Evolutionary conservation across 331 rosid genomes (phyloP).

Genomic region (Quercus tomentella): DNA sequence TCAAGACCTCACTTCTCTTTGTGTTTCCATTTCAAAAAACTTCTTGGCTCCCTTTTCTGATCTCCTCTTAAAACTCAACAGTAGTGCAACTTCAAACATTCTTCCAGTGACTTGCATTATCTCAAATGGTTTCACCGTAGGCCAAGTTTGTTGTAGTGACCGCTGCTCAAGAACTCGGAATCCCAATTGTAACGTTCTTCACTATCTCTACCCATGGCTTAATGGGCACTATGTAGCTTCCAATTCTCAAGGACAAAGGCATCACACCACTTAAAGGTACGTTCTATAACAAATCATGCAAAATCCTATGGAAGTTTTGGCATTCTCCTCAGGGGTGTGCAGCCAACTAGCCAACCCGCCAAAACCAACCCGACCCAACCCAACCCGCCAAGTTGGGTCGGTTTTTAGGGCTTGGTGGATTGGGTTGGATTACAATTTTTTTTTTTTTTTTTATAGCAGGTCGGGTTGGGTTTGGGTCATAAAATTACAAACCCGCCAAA

Average conservation of each 20-base stretch:
- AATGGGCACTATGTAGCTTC: conserved; percentile 1
- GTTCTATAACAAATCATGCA: too few relatives aligned
- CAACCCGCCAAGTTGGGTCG: too few relatives aligned
- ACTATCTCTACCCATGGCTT: background rate
- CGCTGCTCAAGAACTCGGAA: conserved; percentile 1
- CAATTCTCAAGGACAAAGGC: background rate
- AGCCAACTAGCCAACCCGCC: too few relatives aligned
- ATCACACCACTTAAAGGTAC: conserved; percentile 15
- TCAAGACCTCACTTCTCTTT: background rate
- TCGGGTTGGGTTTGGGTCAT: too few relatives aligned
- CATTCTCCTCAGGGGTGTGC: too few relatives aligned
- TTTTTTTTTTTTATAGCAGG: too few relatives aligned
- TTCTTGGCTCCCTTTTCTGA: background rate
- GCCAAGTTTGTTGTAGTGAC: too few relatives aligned
- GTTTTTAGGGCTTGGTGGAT: too few relatives aligned
- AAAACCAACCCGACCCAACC: too few relatives aligned
- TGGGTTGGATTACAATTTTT: too few relatives aligned
- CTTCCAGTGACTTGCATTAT: background rate
- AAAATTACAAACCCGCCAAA: too few relatives aligned
- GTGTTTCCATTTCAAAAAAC: background rate
- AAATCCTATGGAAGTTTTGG: too few relatives aligned
- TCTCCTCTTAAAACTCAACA: background rate
- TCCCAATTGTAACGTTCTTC: background rate
- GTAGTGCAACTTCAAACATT: background rate
- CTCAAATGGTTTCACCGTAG: background rate